These are phyloP conservation scores for Mortierella sp. DNA, from an alignment of 371 early-diverging fungal species.

Conservation along the genomic window DNA sequence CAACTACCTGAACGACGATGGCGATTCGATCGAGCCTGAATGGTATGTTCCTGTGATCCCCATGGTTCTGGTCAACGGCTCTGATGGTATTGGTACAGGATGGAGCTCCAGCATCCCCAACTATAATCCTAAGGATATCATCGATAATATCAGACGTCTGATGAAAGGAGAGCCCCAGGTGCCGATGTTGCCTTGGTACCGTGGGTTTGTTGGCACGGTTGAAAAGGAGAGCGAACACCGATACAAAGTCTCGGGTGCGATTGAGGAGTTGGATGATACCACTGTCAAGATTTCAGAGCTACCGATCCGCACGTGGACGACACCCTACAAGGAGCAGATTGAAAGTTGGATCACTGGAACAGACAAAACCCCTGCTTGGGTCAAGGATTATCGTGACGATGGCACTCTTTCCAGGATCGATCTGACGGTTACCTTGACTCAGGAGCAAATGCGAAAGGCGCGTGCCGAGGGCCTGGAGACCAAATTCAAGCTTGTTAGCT, in stretches of 20 bases:
- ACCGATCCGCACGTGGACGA: constrained; percentile 97
- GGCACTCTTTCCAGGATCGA: constrained; percentile 86
- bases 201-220: constrained; percentile 91
- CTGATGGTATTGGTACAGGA: constrained; percentile 99
- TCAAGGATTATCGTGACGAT: constrained; percentile 83
- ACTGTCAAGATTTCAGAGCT: constrained; percentile 94
- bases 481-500: constrained; percentile 82
- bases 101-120: constrained; percentile 89
- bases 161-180: constrained; percentile 82
- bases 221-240: constrained; percentile 64
- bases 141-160: constrained; percentile 87
- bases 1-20: constrained; percentile 95
- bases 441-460: constrained; percentile 75
- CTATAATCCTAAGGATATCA: constrained; percentile 95
- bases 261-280: constrained; percentile 77
- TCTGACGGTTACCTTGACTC: constrained; percentile 84
- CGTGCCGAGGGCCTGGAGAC: constrained; percentile 85
- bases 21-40: constrained; percentile 94
- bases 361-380: constrained; percentile 70
- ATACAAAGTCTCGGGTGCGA: constrained; percentile 82
- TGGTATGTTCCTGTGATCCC: constrained; percentile 99
- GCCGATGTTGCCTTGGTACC: constrained; percentile 97
- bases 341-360: constrained; percentile 76
- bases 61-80: constrained; percentile 97
- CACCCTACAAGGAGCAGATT: constrained; percentile 92